phyloP scores from a whole-genome alignment of 2,329 filamentous ascomycete genomes.

The Exophiala spinifera region DNA sequence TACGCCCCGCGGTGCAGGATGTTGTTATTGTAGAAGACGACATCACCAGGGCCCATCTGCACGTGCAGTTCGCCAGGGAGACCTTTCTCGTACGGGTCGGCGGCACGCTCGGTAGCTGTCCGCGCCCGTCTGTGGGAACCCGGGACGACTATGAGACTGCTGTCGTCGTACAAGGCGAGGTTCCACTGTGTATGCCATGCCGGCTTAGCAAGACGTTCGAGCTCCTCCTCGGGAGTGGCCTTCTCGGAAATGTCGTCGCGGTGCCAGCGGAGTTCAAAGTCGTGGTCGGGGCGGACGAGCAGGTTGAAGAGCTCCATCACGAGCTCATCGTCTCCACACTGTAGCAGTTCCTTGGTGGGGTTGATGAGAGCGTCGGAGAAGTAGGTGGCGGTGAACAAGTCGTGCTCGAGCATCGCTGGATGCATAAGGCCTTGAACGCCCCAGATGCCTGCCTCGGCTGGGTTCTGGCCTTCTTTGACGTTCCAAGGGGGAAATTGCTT shows the following conservation, averaged over 20 bases:
- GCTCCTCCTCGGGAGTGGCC: conserved; percentile 64
- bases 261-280: conserved; percentile 79
- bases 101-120: conserved; percentile 65
- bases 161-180: conserved; percentile 71
- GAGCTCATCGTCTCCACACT: conserved; percentile 56
- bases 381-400: conserved; percentile 64
- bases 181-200: conserved; percentile 83
- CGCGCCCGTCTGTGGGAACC: conserved; percentile 69
- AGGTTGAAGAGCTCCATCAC: conserved; percentile 88
- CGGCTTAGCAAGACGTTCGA: conserved; percentile 53
- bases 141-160: conserved; percentile 71
- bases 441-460: conserved; percentile 67
- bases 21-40: conserved; percentile 89
- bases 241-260: conserved; percentile 73
- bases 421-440: conserved; percentile 82
- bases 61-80: conserved; percentile 66
- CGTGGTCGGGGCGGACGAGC: conserved; percentile 63
- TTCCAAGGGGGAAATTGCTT: conserved; percentile 89
- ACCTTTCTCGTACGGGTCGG: conserved; percentile 59
- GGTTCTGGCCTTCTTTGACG: conserved; percentile 48
- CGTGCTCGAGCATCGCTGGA: conserved; percentile 58
- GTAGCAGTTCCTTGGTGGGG: conserved; percentile 63
- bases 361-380: conserved; percentile 64
- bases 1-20: conserved; percentile 58
- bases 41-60: conserved; percentile 66